A percentile compares a stretch with the other conserved stretches of the same genome.
These are phyloP conservation scores for Geotrichum citri-aurantii DNA, from an alignment of 1,139 yeast genomes.

Conservation along the genomic window DNA sequence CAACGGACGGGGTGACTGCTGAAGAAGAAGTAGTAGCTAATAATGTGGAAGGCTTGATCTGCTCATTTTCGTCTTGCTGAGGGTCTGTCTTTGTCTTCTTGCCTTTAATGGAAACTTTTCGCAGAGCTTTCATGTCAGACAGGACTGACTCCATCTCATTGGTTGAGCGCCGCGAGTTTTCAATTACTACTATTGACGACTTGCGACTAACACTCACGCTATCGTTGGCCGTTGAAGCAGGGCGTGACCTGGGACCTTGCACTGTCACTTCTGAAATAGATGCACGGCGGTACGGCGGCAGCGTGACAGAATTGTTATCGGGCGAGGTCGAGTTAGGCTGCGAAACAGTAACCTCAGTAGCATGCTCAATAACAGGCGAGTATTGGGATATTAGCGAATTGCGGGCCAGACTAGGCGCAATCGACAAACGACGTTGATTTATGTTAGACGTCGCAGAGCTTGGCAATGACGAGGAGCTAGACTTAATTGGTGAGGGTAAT, in stretches of 20 bases:
- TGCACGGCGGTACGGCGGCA: conserved; percentile 9
- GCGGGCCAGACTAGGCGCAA: conserved; percentile 19
- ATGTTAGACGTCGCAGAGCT: background rate
- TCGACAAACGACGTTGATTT: conserved; percentile 11
- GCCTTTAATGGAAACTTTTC: conserved; percentile 21
- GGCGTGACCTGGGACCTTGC: background rate
- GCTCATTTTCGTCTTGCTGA: background rate
- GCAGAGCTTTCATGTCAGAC: conserved; percentile 23
- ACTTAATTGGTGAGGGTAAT: background rate
- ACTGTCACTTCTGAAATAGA: conserved; percentile 11
- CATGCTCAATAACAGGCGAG: conserved; percentile 22
- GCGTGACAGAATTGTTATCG: conserved; percentile 6
- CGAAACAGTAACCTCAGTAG: conserved; percentile 17
- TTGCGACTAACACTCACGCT: background rate
- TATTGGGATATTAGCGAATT: conserved; percentile 20
- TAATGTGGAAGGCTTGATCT: background rate
- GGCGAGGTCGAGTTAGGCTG: conserved; percentile 4
- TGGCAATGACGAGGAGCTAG: background rate
- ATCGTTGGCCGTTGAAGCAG: background rate
- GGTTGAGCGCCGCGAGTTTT: conserved; percentile 26
- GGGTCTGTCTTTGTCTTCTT: background rate
- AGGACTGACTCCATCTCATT: conserved; percentile 25
- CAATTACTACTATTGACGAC: conserved; percentile 13
- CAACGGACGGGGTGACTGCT: background rate
- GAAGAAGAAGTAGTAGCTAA: background rate